Percentiles rank a stretch among this genome's conserved stretches.
Evolutionary conservation across 2,329 filamentous ascomycete genomes (phyloP).

Genomic region (Magnaporthales sp.): DNA sequence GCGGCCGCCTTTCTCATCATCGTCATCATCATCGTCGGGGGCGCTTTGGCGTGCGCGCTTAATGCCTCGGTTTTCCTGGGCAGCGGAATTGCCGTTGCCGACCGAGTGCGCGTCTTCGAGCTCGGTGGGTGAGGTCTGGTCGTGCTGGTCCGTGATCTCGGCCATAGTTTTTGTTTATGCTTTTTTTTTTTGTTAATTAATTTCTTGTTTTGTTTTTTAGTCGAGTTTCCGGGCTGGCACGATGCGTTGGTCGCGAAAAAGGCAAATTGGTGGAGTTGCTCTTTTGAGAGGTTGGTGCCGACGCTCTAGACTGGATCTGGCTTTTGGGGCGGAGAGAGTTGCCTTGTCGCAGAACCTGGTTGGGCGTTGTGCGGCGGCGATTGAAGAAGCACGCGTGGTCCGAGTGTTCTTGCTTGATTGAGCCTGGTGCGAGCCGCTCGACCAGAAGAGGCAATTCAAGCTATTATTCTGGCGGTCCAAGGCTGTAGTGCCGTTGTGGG

Average conservation of each 20-base stretch:
- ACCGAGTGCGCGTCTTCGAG: slow-evolving; percentile 63
- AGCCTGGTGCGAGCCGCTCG: slow-evolving; percentile 4
- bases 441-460: neutral
- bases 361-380: slow-evolving; percentile 30
- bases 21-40: slow-evolving; percentile 91
- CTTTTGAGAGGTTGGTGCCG: slow-evolving; percentile 54
- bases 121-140: slow-evolving; percentile 65
- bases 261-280: slow-evolving; percentile 54
- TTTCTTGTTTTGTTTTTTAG: slow-evolving; percentile 17
- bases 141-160: slow-evolving; percentile 72
- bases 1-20: slow-evolving; percentile 94
- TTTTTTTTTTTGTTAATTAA: slow-evolving; percentile 2
- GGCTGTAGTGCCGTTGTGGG: neutral
- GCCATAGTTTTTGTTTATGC: slow-evolving; percentile 45
- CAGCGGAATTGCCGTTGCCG: slow-evolving; percentile 62
- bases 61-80: slow-evolving; percentile 67
- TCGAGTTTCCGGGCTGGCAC: neutral
- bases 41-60: slow-evolving; percentile 80
- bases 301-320: slow-evolving; percentile 60
- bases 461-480: neutral
- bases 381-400: slow-evolving; percentile 21
- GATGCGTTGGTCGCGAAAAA: slow-evolving; percentile 25
- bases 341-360: slow-evolving; percentile 47
- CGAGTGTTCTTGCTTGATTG: slow-evolving; percentile 25
- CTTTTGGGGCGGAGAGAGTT: slow-evolving; percentile 39